Percentiles rank a stretch among this genome's conserved stretches.
Evolutionary conservation across 2,329 filamentous ascomycete genomes (phyloP).

Genomic region (Ramularia collo-cygni): DNA sequence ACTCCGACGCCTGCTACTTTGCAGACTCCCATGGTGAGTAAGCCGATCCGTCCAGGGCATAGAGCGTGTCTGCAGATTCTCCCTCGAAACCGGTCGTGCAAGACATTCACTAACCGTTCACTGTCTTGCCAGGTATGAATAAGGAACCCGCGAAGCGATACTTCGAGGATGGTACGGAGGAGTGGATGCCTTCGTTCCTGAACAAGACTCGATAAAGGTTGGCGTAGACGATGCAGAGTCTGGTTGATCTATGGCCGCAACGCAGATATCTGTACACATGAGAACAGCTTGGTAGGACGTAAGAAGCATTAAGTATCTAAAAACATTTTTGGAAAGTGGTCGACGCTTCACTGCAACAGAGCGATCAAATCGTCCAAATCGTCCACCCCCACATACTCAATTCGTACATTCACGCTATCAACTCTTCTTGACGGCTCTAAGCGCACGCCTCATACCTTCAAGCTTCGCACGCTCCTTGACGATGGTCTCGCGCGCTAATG

Average conservation of each 20-base stretch:
- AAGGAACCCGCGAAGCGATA: constrained; percentile 23
- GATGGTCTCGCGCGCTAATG: constrained; percentile 71
- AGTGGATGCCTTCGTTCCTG: constrained; percentile 23
- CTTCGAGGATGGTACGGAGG: constrained; percentile 26
- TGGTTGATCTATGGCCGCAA: too few species aligned
- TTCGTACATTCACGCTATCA: too few species aligned
- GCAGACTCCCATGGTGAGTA: constrained; percentile 32
- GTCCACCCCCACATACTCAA: too few species aligned
- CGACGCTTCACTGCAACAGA: too few species aligned
- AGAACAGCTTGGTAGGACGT: too few species aligned
- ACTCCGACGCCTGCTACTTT: constrained; percentile 35
- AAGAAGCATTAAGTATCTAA: too few species aligned
- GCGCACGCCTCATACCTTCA: constrained; percentile 70
- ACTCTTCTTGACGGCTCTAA: constrained; percentile 47
- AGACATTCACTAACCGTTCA: too few species aligned
- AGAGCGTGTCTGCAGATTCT: constrained; percentile 27
- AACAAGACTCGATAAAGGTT: constrained; percentile 15
- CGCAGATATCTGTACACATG: not conserved
- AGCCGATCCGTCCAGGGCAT: constrained; percentile 22
- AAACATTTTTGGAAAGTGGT: too few species aligned
- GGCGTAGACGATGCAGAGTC: too few species aligned
- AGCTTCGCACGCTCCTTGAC: constrained; percentile 72
- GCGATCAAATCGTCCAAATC: too few species aligned
- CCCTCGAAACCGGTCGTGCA: too few species aligned
- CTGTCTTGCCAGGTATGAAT: too few species aligned